These are phyloP conservation scores for Zalerion maritima DNA, from an alignment of 495 filamentous ascomycete species.

Conservation along the genomic window DNA sequence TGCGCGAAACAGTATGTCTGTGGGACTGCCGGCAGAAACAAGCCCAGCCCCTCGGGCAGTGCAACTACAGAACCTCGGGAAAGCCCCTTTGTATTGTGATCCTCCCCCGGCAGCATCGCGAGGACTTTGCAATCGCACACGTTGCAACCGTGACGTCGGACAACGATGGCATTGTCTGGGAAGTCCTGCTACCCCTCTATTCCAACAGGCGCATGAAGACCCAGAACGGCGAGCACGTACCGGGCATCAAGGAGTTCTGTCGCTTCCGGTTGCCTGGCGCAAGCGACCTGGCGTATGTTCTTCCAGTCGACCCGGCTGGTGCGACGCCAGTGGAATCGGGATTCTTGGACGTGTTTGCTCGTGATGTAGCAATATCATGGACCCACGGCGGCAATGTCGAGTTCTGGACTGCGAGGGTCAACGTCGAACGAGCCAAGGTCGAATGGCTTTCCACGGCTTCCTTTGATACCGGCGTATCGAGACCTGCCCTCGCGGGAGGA, in stretches of 20 bases:
- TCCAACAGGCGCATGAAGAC: slow-evolving; percentile 11
- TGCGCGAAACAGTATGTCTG: slow-evolving; percentile 58
- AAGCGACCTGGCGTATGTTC: slow-evolving; percentile 66
- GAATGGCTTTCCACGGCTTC: slow-evolving; percentile 78
- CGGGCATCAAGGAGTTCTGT: slow-evolving; percentile 49
- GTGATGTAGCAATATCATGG: slow-evolving; percentile 80
- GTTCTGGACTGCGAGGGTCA: slow-evolving; percentile 76
- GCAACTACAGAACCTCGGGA: slow-evolving; percentile 45
- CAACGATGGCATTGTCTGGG: slow-evolving; percentile 77
- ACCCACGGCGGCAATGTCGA: slow-evolving; percentile 58
- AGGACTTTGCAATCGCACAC: slow-evolving; percentile 40
- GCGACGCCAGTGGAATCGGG: slow-evolving; percentile 54
- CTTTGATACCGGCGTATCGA: slow-evolving; percentile 62
- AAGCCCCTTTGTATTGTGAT: slow-evolving; percentile 74
- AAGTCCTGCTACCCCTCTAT: slow-evolving; percentile 41
- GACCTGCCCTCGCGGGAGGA: slow-evolving; percentile 67
- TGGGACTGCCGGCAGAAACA: slow-evolving; percentile 57
- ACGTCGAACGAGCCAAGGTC: slow-evolving; percentile 36
- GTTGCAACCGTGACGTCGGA: slow-evolving; percentile 73
- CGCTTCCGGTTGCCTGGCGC: slow-evolving; percentile 54
- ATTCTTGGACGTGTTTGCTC: slow-evolving; percentile 76
- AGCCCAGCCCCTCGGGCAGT: slow-evolving; percentile 41
- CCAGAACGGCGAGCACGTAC: slow-evolving; percentile 21
- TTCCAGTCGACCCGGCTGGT: slow-evolving; percentile 85
- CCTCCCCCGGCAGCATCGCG: slow-evolving; percentile 48